Evolutionary conservation across 2,329 filamentous ascomycete species (phyloP).

Genomic region (Harringtonia lauricola): DNA sequence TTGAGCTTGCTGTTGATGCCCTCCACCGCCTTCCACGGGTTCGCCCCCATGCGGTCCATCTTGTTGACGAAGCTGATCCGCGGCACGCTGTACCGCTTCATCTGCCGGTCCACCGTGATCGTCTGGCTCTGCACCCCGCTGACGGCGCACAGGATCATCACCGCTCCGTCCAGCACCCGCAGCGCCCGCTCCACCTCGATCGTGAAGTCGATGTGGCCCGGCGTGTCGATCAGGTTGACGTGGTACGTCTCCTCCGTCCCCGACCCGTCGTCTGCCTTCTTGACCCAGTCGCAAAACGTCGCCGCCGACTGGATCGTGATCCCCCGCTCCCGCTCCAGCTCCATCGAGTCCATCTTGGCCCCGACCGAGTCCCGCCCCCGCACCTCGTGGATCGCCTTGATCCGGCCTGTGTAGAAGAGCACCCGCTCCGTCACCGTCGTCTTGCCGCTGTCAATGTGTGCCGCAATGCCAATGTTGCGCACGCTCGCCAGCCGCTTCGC

Average conservation of each 20-base stretch:
- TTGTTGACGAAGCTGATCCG: constrained; percentile 97
- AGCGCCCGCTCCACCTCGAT: constrained; percentile 96
- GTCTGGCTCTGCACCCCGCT: constrained; percentile 97
- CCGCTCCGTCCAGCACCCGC: constrained; percentile 87
- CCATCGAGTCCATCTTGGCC: constrained; percentile 99
- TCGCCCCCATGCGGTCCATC: constrained; percentile 98
- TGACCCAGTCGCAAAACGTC: constrained; percentile 95
- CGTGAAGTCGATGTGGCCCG: constrained; percentile 97
- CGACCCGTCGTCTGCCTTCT: constrained; percentile 50
- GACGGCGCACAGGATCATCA: constrained; percentile 97
- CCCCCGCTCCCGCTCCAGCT: constrained; percentile 93
- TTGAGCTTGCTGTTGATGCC: constrained; percentile 96
- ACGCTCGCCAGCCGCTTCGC: constrained; percentile 67
- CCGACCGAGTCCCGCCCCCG: constrained; percentile 88
- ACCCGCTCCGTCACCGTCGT: constrained; percentile 94
- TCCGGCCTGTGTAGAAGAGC: constrained; percentile 94
- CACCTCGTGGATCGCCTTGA: constrained; percentile 95
- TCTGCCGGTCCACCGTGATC: constrained; percentile 95
- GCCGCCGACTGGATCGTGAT: constrained; percentile 98
- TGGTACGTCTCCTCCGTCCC: constrained; percentile 87
- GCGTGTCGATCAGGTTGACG: constrained; percentile 97
- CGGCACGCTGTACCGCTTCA: constrained; percentile 96
- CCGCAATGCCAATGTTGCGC: constrained; percentile 95
- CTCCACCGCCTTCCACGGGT: constrained; percentile 94
- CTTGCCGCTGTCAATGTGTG: constrained; percentile 98